phyloP scores from a whole-genome alignment of 23 red algal genomes.

The Gracilaria gracilis region DNA sequence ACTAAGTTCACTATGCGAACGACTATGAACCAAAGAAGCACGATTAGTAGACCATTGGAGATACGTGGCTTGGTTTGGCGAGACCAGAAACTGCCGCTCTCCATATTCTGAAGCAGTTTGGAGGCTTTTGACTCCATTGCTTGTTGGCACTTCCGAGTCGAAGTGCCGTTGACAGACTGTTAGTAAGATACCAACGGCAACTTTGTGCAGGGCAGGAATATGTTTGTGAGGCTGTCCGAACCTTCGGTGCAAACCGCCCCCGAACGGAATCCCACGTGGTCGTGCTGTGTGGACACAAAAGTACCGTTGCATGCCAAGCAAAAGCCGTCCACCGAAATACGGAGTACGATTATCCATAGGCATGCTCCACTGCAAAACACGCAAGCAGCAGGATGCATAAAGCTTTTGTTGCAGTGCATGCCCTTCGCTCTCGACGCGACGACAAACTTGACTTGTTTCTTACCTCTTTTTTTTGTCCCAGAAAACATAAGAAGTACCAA shows the following conservation, averaged over 20 bases:
- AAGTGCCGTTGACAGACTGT: no score
- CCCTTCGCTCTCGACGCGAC: not conserved
- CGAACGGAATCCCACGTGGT: constrained; percentile 27
- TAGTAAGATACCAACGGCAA: no score
- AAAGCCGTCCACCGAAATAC: not conserved
- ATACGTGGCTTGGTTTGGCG: no score
- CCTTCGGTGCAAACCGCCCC: not conserved
- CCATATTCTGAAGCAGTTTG: no score
- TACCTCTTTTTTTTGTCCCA: not conserved
- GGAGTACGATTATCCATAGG: not conserved
- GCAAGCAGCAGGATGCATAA: not conserved
- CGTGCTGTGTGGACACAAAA: constrained; percentile 24
- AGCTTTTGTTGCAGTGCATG: not conserved
- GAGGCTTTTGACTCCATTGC: no score
- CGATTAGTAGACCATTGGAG: no score
- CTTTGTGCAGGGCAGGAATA: no score
- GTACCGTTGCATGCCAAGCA: not conserved
- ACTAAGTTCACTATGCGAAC: no score
- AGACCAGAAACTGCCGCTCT: no score
- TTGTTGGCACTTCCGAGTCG: no score
- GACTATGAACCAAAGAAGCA: no score
- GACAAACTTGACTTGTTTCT: not conserved
- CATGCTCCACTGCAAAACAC: no score
- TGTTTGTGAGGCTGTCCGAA: not conserved
- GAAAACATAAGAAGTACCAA: not conserved